Percentiles rank a stretch among this genome's conserved stretches.
phyloP scores from a whole-genome alignment of 169 alveolate genomes.

The Babesia bovis region DNA sequence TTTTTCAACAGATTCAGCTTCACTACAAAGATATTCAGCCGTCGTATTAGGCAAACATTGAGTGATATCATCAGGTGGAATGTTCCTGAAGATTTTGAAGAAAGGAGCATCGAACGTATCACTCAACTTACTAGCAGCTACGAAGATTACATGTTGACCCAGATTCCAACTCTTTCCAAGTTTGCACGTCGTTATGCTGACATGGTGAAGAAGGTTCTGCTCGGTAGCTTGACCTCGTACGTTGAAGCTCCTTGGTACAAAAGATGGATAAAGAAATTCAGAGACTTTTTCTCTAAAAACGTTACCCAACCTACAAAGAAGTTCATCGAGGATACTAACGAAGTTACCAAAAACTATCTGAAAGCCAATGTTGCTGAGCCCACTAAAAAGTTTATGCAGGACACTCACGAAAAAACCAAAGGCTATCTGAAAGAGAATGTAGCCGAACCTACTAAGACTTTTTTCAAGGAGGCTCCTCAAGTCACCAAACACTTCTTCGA shows the following conservation, averaged over 20 bases:
- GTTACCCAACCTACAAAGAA: neutral
- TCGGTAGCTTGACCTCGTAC: neutral
- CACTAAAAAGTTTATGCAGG: too few species aligned
- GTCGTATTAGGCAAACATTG: neutral
- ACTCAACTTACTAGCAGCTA: neutral
- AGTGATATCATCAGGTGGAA: neutral
- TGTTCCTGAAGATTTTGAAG: conserved; percentile 6
- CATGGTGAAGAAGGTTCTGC: conserved; percentile 12
- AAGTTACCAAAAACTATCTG: too few species aligned
- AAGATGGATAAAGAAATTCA: conserved; percentile 12
- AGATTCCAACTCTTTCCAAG: neutral
- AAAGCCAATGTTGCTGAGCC: too few species aligned
- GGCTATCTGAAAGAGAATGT: neutral
- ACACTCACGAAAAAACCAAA: neutral
- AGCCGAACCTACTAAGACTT: neutral
- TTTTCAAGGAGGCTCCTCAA: neutral
- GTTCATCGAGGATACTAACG: too few species aligned
- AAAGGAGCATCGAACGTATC: neutral
- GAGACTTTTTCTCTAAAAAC: neutral
- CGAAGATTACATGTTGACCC: conserved; percentile 25
- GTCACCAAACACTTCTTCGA: conserved; percentile 6
- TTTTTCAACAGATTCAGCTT: conserved; percentile 3
- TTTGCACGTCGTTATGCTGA: conserved; percentile 8
- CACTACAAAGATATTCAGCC: neutral
- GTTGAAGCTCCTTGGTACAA: conserved; percentile 25